phyloP scores from a whole-genome alignment of 2,329 filamentous ascomycete genomes.

The Nothophaeocryptopus gaeumannii region DNA sequence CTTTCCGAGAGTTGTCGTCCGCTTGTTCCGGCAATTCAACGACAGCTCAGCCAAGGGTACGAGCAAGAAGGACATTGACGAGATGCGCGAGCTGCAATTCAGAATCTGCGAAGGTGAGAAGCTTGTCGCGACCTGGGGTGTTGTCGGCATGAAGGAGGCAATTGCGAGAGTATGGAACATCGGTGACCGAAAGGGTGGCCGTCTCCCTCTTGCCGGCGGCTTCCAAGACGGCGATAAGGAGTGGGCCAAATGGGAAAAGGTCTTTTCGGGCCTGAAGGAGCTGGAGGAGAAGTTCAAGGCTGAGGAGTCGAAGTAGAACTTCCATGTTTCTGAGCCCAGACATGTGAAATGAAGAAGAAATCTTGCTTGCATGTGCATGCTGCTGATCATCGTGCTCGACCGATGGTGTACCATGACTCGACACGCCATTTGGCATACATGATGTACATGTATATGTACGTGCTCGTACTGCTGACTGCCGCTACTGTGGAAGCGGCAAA shows the following conservation, averaged over 20 bases:
- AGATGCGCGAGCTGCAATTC: conserved; percentile 58
- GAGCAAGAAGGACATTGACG: conserved; percentile 43
- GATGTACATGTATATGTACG: too few species aligned
- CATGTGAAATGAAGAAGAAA: too few species aligned
- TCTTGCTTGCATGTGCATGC: too few species aligned
- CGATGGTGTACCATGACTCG: too few species aligned
- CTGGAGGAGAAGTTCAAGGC: conserved; percentile 40
- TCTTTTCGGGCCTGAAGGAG: conserved; percentile 45
- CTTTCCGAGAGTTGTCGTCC: conserved; percentile 61
- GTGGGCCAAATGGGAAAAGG: conserved; percentile 54
- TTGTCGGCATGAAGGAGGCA: conserved; percentile 65
- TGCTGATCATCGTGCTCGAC: too few species aligned
- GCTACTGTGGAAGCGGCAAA: conserved; percentile 1
- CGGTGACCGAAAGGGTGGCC: conserved; percentile 58
- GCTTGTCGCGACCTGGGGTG: conserved; percentile 58
- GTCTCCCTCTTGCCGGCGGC: conserved; percentile 58
- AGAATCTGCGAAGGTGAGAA: conserved; percentile 61
- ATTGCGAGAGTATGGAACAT: conserved; percentile 58
- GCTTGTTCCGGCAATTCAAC: conserved; percentile 53
- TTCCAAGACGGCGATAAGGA: conserved; percentile 57
- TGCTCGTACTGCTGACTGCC: neutral
- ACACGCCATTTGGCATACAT: too few species aligned
- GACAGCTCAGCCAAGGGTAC: conserved; percentile 41
- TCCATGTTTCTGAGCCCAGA: neutral
- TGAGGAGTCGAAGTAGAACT: conserved; percentile 13